Percentiles rank a stretch among this genome's conserved stretches.
phyloP scores from a whole-genome alignment of 164 flowering plant species.

The Brasenia schreberi region DNA sequence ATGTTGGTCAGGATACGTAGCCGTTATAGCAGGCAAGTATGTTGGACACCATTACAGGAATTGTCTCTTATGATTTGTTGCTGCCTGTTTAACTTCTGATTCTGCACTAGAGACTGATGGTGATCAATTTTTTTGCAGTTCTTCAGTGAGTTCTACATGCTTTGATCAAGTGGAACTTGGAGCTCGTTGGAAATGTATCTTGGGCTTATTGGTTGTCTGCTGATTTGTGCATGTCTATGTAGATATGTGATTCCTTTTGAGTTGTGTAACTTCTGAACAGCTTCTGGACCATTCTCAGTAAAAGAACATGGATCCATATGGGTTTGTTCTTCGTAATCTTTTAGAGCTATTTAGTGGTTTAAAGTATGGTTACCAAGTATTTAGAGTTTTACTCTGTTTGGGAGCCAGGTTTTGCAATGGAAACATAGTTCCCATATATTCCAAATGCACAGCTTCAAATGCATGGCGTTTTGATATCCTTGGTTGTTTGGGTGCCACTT shows the following conservation, averaged over 20 bases:
- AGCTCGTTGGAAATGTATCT: not conserved
- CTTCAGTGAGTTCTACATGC: not conserved
- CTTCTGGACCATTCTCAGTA: not conserved
- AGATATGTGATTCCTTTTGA: not conserved
- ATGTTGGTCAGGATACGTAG: not conserved
- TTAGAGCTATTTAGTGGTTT: too few species aligned
- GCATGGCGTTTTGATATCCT: too few species aligned
- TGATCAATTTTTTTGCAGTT: not conserved
- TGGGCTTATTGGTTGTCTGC: too few species aligned
- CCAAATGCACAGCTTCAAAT: too few species aligned
- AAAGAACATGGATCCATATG: too few species aligned
- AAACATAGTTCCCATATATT: too few species aligned
- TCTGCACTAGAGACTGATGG: not conserved
- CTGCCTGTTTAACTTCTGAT: not conserved
- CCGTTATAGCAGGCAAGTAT: not conserved
- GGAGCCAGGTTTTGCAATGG: too few species aligned
- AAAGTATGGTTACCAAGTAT: too few species aligned
- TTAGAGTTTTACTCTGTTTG: too few species aligned
- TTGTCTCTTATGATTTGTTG: not conserved
- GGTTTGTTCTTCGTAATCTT: too few species aligned
- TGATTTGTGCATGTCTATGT: not conserved
- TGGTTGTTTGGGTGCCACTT: too few species aligned
- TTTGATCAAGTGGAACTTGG: not conserved
- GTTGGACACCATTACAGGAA: not conserved
- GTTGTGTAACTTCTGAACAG: not conserved